Conservation (phyloP, 2,329 filamentous ascomycete species). For the Aspergillus nomiae region DNA sequence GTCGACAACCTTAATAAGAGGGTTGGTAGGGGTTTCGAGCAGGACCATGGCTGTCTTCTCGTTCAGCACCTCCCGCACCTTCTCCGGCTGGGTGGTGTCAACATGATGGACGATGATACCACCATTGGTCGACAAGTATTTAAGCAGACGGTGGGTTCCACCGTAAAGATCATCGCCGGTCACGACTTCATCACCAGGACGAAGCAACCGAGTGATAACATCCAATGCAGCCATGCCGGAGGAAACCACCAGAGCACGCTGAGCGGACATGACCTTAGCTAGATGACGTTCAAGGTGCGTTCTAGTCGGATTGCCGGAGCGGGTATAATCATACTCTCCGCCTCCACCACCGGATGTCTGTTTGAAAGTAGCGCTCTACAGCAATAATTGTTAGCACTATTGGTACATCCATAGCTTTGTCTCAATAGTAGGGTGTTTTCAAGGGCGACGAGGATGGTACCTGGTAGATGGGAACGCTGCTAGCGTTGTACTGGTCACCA, state of each 20-base stretch:
- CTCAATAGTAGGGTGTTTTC: too few relatives aligned
- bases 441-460: slow-evolving; percentile 35
- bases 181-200: slow-evolving; percentile 93
- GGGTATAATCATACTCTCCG: slow-evolving; percentile 96
- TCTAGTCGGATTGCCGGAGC: slow-evolving; percentile 93
- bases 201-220: slow-evolving; percentile 87
- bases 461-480: slow-evolving; percentile 96
- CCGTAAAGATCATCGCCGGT: slow-evolving; percentile 97
- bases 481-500: slow-evolving; percentile 95
- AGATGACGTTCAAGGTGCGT: slow-evolving; percentile 95
- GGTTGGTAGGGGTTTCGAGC: slow-evolving; percentile 95
- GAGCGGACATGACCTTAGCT: slow-evolving; percentile 98
- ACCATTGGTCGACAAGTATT: slow-evolving; percentile 84
- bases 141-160: slow-evolving; percentile 89
- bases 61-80: slow-evolving; percentile 68
- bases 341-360: slow-evolving; percentile 78
- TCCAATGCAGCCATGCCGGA: slow-evolving; percentile 98
- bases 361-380: slow-evolving; percentile 90
- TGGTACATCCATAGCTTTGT: too few relatives aligned
- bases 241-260: slow-evolving; percentile 85
- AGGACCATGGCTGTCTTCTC: slow-evolving; percentile 92
- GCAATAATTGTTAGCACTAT: slow-evolving; percentile 1
- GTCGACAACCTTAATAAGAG: slow-evolving; percentile 96
- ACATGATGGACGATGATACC: slow-evolving; percentile 95
- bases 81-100: slow-evolving; percentile 80